These are phyloP conservation scores for Trypethelium eluteriae DNA, from an alignment of 495 filamentous ascomycete genomes.

Conservation along the genomic window DNA sequence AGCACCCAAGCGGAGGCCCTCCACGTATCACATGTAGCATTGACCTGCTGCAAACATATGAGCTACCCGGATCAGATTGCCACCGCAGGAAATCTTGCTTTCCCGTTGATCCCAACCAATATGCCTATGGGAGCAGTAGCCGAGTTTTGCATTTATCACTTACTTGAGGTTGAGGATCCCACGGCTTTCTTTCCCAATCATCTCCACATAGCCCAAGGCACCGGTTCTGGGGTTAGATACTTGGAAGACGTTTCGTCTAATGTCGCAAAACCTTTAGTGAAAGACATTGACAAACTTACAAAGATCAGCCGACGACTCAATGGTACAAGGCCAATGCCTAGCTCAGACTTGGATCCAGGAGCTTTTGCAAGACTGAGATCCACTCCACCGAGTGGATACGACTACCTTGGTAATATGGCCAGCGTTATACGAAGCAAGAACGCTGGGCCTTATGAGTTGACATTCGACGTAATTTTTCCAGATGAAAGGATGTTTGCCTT, in stretches of 20 bases:
- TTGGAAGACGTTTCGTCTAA: background rate
- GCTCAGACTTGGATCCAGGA: background rate
- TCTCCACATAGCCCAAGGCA: background rate
- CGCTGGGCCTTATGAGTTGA: background rate
- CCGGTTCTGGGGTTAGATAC: background rate
- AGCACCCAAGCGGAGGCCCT: background rate
- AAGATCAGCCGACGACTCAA: background rate
- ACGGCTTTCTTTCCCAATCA: background rate
- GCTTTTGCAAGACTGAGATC: background rate
- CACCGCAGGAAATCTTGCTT: background rate
- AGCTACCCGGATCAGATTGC: background rate
- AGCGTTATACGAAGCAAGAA: background rate
- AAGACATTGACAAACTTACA: background rate
- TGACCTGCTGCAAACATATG: background rate
- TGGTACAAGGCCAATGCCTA: background rate
- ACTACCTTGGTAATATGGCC: background rate
- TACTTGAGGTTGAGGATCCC: background rate
- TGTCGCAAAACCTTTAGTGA: background rate
- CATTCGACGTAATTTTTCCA: background rate
- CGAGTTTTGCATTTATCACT: background rate
- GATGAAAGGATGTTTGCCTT: background rate
- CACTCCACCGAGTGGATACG: background rate
- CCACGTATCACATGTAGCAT: background rate
- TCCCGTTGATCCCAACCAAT: background rate
- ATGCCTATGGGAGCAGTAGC: background rate